Conservation (phyloP, 495 filamentous ascomycete species). For the Penicillium salamii region DNA sequence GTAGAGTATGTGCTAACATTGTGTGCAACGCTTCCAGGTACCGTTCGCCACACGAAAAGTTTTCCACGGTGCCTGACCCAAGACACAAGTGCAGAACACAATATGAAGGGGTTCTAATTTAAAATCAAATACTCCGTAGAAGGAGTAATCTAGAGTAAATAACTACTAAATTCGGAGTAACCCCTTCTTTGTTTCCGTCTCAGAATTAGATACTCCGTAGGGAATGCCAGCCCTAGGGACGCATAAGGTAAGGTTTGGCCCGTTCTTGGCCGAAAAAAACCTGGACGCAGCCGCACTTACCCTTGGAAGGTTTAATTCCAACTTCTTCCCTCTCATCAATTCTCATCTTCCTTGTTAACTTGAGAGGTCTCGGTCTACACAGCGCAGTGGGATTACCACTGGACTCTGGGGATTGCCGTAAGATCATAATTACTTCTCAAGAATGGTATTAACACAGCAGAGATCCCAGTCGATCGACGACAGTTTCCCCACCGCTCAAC, state of each 20-base stretch:
- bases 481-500: constrained; percentile 70
- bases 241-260: neutral
- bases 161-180: too few relatives aligned
- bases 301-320: neutral
- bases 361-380: neutral
- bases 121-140: too few relatives aligned
- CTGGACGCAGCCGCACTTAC: neutral
- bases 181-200: neutral
- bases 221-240: neutral
- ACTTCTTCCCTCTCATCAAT: neutral
- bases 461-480: constrained; percentile 37
- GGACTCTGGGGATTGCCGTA: constrained; percentile 39
- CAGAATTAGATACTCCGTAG: neutral
- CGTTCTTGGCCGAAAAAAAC: neutral
- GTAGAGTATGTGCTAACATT: too few relatives aligned
- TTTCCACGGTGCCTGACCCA: neutral
- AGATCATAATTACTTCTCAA: constrained; percentile 41
- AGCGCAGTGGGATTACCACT: constrained; percentile 8
- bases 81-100: too few relatives aligned
- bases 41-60: constrained; percentile 7
- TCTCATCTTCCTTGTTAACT: neutral
- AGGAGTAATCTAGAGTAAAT: too few relatives aligned
- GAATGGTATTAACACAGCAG: constrained; percentile 52
- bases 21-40: too few relatives aligned
- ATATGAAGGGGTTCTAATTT: too few relatives aligned